Conservation (phyloP, 2,329 filamentous ascomycete species). For the Botrytis tulipae region DNA sequence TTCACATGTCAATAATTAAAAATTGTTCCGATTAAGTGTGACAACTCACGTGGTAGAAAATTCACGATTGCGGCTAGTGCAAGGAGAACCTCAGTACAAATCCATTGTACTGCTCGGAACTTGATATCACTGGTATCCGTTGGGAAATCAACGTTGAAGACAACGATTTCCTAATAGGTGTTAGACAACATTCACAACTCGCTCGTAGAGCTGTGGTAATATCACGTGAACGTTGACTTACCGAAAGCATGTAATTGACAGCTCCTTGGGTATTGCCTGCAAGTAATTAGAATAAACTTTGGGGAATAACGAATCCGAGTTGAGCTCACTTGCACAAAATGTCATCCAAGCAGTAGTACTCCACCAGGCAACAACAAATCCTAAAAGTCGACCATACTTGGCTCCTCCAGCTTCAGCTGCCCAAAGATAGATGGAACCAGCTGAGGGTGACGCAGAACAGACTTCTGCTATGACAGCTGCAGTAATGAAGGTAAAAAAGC, state of each 20-base stretch:
- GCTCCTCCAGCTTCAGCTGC: slow-evolving; percentile 22
- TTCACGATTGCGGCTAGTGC: slow-evolving; percentile 24
- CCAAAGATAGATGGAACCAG: slow-evolving; percentile 27
- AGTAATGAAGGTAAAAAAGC: slow-evolving; percentile 26
- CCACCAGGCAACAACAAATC: slow-evolving; percentile 25
- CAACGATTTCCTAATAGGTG: slow-evolving; percentile 20
- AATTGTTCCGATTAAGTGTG: not conserved
- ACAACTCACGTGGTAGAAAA: slow-evolving; percentile 22
- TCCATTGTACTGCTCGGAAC: slow-evolving; percentile 25
- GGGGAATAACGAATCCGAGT: not conserved
- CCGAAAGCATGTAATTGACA: slow-evolving; percentile 26
- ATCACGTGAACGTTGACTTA: slow-evolving; percentile 18
- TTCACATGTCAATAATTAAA: not conserved
- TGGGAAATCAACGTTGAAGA: slow-evolving; percentile 26
- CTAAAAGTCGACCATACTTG: slow-evolving; percentile 24
- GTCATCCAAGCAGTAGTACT: slow-evolving; percentile 26
- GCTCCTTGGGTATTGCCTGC: slow-evolving; percentile 25
- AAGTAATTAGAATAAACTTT: not conserved
- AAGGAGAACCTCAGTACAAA: slow-evolving; percentile 23
- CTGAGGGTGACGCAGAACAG: slow-evolving; percentile 24
- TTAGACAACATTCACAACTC: not conserved
- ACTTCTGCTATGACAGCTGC: slow-evolving; percentile 25
- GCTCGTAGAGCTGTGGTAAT: not conserved
- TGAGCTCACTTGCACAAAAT: slow-evolving; percentile 22
- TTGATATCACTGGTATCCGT: slow-evolving; percentile 21